Evolutionary conservation across 1,284 basidiomycete species (phyloP).

Genomic region (Ustilago lituana): DNA sequence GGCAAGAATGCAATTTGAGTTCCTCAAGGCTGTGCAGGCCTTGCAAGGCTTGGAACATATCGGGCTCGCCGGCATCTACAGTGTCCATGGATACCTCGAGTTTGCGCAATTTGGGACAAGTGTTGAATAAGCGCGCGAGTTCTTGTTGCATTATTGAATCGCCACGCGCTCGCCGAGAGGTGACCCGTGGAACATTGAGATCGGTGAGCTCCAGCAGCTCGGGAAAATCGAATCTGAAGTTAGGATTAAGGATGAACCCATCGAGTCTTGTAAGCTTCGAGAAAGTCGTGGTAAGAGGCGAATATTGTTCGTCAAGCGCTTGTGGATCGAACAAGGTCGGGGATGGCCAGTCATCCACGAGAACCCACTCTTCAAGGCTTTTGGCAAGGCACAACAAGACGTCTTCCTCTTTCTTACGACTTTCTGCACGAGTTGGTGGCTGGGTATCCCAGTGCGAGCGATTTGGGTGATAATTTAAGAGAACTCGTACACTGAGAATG

Average conservation of each 20-base stretch:
- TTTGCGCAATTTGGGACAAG: slow-evolving; percentile 2
- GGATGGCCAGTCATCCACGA: background rate
- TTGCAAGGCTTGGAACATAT: background rate
- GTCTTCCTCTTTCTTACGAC: background rate
- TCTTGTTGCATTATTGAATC: background rate
- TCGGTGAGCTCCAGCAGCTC: background rate
- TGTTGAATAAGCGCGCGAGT: background rate
- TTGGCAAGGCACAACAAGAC: background rate
- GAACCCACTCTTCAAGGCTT: slow-evolving; percentile 2
- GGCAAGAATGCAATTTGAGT: background rate
- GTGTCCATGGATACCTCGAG: background rate
- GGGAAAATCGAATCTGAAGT: slow-evolving; percentile 5
- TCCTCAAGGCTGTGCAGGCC: background rate
- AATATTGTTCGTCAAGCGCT: background rate
- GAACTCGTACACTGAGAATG: background rate
- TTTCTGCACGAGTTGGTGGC: background rate
- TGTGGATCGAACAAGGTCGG: background rate
- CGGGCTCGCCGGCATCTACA: background rate
- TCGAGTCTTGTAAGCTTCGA: background rate
- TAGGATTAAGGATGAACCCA: background rate
- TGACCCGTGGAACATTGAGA: background rate
- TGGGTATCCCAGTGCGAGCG: background rate
- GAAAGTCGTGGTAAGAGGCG: background rate
- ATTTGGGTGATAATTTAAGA: background rate
- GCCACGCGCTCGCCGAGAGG: too few species aligned